Base-by-base conservation (phyloP, 2,329 filamentous ascomycete genomes). In the Xylaria sp. region DNA sequence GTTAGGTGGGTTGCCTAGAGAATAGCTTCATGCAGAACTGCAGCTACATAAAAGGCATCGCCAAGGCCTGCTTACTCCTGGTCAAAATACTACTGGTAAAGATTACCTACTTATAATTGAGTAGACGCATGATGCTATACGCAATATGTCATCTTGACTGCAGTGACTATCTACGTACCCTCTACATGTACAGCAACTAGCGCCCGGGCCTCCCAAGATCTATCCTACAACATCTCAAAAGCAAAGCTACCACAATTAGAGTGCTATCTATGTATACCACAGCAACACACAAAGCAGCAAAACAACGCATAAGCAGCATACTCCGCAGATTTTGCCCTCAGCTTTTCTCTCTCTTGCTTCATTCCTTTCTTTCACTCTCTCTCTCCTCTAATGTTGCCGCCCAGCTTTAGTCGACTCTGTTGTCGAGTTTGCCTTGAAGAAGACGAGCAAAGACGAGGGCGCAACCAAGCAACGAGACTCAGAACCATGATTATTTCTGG, bases 211-310 rank as follows among this genome's bases (percentile, higher is more conserved):
- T 18, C 41, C 41, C 41, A n/a, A 46, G 20, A 56, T 48, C 28
- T 63, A 67, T 67, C 65, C 59, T 67, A 63, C 59, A 15, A 52
- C 59, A 52, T 57, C 59, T 54, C 37, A 10, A 25, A 25, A 63
- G 54, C 54, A 59, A 63, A 57, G 31, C 3, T 37, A 23, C 46
- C 25, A 51, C n/a, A 41, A 23, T 46, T 46, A 18, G 1, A 44
- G 41, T 46, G 41, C 41, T n/a, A 37, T 46, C 41, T 46, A n/a
- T 46, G 13, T 18, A 46, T 46, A 5, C 13, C 39, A 44, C 13
- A 13, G 39, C 39, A 44, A 44, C 39, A 18, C 39, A 18, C 1
- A 44, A 44, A 44, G 39, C 12, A 44, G 18, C 39, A 46, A 28
- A 28, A 13, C 34, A 56, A 28, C 31, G 25, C 37, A 50, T 39